phyloP scores from a whole-genome alignment of 306 rosid genomes.

The Ammopiptanthus mongolicus region DNA sequence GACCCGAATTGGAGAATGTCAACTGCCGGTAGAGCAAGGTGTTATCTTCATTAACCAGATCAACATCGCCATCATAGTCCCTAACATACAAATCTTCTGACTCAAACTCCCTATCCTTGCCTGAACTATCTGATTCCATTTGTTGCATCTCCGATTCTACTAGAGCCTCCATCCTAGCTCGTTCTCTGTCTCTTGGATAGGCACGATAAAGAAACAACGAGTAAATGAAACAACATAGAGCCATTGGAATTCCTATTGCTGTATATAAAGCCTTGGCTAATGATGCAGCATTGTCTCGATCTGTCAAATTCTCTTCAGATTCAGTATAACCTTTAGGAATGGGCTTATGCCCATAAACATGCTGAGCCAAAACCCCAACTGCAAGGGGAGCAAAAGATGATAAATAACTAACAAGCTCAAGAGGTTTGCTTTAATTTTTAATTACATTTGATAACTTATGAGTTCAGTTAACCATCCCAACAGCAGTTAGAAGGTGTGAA shows the following conservation, averaged over 20 bases:
- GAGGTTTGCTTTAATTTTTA: background rate
- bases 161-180: slow-evolving; percentile 50
- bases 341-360: slow-evolving; percentile 66
- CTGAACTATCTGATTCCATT: slow-evolving; percentile 16
- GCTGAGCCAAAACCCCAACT: slow-evolving; percentile 71
- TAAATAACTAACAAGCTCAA: background rate
- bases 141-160: slow-evolving; percentile 51
- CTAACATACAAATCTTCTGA: slow-evolving; percentile 30
- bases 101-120: background rate
- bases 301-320: slow-evolving; percentile 42
- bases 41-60: slow-evolving; percentile 42
- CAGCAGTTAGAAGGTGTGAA: background rate
- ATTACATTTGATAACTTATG: background rate
- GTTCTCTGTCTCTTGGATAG: slow-evolving; percentile 66
- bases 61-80: slow-evolving; percentile 35
- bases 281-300: slow-evolving; percentile 64
- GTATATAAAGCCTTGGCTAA: slow-evolving; percentile 63
- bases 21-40: slow-evolving; percentile 40
- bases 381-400: slow-evolving; percentile 75
- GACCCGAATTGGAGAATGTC: slow-evolving; percentile 32
- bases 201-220: slow-evolving; percentile 56
- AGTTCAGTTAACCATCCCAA: background rate
- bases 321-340: slow-evolving; percentile 36
- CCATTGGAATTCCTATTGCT: slow-evolving; percentile 63
- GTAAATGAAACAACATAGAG: slow-evolving; percentile 58